Percentiles rank a stretch among this genome's conserved stretches.
Evolutionary conservation across 768 basidiomycete species (phyloP).

Genomic region (Leccinum broughii): DNA sequence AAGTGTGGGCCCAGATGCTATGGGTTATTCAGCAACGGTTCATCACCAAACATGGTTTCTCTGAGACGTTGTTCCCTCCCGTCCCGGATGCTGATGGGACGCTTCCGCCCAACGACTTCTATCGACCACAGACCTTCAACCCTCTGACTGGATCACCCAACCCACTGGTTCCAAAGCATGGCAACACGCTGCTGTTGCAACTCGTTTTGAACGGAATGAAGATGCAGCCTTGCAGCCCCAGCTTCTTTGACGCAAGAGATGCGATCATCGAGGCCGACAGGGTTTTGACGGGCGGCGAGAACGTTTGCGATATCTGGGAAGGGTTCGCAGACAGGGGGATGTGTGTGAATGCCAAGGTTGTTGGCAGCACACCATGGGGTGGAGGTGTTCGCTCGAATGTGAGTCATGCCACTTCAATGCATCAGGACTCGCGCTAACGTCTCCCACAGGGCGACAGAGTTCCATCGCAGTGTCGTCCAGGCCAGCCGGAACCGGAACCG

Average conservation of each 20-base stretch:
- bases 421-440: background rate
- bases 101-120: constrained; percentile 69
- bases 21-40: constrained; percentile 77
- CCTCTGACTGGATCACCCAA: constrained; percentile 29
- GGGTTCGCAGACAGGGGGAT: constrained; percentile 84
- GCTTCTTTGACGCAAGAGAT: constrained; percentile 87
- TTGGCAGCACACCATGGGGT: constrained; percentile 87
- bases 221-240: constrained; percentile 87
- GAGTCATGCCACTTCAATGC: constrained; percentile 9
- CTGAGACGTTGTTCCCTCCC: constrained; percentile 80
- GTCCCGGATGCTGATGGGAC: constrained; percentile 60
- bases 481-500: background rate
- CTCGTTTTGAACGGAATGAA: constrained; percentile 95
- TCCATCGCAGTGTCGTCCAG: constrained; percentile 41
- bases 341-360: constrained; percentile 72
- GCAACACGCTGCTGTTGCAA: constrained; percentile 83
- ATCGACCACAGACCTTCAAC: constrained; percentile 44
- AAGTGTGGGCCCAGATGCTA: too few relatives aligned
- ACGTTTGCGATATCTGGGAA: constrained; percentile 84
- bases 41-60: constrained; percentile 82
- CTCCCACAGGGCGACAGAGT: constrained; percentile 39
- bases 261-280: constrained; percentile 92
- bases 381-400: constrained; percentile 82
- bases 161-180: constrained; percentile 82
- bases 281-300: constrained; percentile 89